These are phyloP conservation scores for Paramecium sonneborni DNA, from an alignment of 73 alveolate species.

Conservation along the genomic window DNA sequence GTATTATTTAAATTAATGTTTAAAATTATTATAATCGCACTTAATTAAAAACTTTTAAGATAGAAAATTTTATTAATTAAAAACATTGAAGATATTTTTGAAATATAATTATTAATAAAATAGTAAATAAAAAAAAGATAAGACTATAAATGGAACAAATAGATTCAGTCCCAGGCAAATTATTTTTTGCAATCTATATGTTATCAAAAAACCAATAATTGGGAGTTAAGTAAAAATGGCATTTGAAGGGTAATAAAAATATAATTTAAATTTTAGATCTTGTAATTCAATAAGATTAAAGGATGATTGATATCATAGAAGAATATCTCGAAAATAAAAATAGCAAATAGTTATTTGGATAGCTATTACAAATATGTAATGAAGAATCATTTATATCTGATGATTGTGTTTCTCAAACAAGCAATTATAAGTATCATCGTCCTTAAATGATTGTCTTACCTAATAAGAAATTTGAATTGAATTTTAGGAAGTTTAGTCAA, in stretches of 20 bases:
- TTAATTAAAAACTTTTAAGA: neutral
- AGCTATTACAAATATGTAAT: neutral
- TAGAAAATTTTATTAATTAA: neutral
- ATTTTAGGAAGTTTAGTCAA: neutral
- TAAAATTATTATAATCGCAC: neutral
- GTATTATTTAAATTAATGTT: too few species aligned
- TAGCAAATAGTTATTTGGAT: neutral
- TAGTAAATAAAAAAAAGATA: neutral
- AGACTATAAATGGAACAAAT: neutral
- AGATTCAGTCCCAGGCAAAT: neutral
- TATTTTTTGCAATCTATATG: neutral
- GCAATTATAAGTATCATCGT: neutral
- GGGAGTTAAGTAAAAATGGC: too few species aligned
- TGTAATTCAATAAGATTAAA: too few species aligned
- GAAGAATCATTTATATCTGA: neutral
- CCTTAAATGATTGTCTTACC: neutral
- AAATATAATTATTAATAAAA: neutral
- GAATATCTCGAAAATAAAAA: too few species aligned
- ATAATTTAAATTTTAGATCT: too few species aligned
- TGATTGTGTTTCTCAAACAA: neutral
- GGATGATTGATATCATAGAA: neutral
- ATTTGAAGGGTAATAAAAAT: too few species aligned
- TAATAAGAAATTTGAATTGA: neutral
- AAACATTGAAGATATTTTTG: neutral
- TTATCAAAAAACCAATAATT: too few species aligned